Conservation (phyloP, 2,329 filamentous ascomycete genomes). For the Thielaviopsis euricoi region DNA sequence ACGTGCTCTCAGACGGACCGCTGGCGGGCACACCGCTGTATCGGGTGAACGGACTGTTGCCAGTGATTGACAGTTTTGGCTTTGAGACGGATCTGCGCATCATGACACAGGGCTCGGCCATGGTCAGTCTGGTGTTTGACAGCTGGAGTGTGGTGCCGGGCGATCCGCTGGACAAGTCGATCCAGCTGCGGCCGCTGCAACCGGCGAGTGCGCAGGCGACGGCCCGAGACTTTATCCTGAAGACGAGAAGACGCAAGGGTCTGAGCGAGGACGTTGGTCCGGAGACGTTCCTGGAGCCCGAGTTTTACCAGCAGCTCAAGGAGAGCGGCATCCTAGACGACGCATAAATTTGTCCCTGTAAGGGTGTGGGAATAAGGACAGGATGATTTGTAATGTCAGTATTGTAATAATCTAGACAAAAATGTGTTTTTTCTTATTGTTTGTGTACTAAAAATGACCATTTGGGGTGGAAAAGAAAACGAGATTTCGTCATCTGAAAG, state of each 20-base stretch:
- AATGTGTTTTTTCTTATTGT: neutral
- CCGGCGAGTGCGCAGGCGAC: constrained; percentile 78
- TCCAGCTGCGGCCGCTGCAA: constrained; percentile 69
- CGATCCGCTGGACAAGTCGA: constrained; percentile 79
- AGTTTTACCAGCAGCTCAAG: constrained; percentile 75
- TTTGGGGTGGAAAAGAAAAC: too few relatives aligned
- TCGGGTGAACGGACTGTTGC: constrained; percentile 75
- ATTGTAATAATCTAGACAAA: neutral
- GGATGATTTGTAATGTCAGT: neutral
- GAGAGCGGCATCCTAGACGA: constrained; percentile 74
- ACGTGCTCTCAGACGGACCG: constrained; percentile 85
- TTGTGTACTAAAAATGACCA: neutral
- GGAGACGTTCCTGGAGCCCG: constrained; percentile 89
- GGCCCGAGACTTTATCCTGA: constrained; percentile 88
- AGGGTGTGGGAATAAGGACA: neutral
- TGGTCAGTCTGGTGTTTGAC: constrained; percentile 84
- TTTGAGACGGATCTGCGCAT: constrained; percentile 96
- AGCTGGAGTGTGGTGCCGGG: constrained; percentile 92
- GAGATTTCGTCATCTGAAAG: too few relatives aligned
- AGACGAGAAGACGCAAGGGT: constrained; percentile 85
- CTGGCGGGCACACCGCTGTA: constrained; percentile 91
- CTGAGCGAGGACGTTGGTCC: constrained; percentile 90
- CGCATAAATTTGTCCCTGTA: constrained; percentile 15
- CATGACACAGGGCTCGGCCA: constrained; percentile 84
- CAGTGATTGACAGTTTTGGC: constrained; percentile 92